phyloP scores from a whole-genome alignment of 2,329 filamentous ascomycete genomes.

The Fusarium anthophilum region DNA sequence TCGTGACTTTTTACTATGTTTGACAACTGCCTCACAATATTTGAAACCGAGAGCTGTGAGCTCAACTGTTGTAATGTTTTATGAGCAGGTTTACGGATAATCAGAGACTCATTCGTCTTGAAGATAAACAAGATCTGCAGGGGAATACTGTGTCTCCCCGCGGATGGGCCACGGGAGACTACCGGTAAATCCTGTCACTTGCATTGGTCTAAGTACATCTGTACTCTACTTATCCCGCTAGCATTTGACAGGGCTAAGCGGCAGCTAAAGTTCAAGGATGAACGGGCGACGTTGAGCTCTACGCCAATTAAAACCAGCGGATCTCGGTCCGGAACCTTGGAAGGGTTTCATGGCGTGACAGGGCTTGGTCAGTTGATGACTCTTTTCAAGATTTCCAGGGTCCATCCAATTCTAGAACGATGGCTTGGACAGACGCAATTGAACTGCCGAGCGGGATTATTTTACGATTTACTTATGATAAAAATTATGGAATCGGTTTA shows the following conservation, averaged over 20 bases:
- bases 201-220: background rate
- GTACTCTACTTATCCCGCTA: background rate
- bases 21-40: too few relatives aligned
- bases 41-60: too few relatives aligned
- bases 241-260: background rate
- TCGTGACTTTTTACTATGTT: too few relatives aligned
- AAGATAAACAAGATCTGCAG: background rate
- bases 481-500: accelerated
- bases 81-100: too few relatives aligned
- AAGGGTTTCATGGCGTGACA: background rate
- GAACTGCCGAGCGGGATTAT: background rate
- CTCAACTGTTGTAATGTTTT: too few relatives aligned
- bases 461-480: accelerated
- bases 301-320: background rate
- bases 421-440: background rate
- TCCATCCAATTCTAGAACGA: background rate
- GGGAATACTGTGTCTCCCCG: background rate
- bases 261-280: background rate
- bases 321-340: background rate
- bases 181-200: background rate
- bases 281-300: background rate
- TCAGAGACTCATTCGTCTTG: too few relatives aligned
- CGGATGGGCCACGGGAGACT: background rate
- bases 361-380: background rate
- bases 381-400: background rate